Base-by-base conservation (phyloP, 345 rosid species). In the Abelmoschus esculentus region DNA sequence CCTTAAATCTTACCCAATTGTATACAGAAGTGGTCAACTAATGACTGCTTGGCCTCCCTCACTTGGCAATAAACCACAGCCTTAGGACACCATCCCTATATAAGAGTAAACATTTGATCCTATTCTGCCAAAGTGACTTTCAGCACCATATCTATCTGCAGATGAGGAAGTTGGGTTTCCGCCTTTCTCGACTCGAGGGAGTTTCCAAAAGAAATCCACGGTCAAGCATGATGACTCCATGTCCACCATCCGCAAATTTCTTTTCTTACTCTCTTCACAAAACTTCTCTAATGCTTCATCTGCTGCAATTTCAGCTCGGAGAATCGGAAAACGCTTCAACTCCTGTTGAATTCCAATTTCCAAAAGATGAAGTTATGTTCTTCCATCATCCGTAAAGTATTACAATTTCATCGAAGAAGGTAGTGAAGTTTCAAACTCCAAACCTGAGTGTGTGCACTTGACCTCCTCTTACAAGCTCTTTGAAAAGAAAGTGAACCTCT, bases 141-240 rank as follows among this genome's bases (percentile, higher is more conserved):
- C 93, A 17, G 79, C 70, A 22, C 26, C 26, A 61, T 88, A 87
- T 11, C 87, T 82, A 67, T 90, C 93, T 40, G 76, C 52, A 3
- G 78, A 49, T 4, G 81, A 6, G 50, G 80, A 59, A n/a, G 77
- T 38, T 26, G 73, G 82, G 70, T 76, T 79, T 75, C 78, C 81
- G 14, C 74, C 78, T 72, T 81, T 86, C 73, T 88, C 93, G 80
- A 88, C 93, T 75, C 86, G 93, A 12, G 96, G 93, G 67, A 90
- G 93, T 58, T 76, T 88, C 40, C 96, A 78, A 73, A 88, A 90
- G 86, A 90, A 90, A 0, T 90, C 96, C 8, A 87, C 93, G 0
- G 96, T 90, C 68, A 90, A 78, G 67, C 86, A 90, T 10, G 93
- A 86, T 28, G 96, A 81, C 67, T 90, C 96, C 96, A 90, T 90